Percentiles rank a stretch among this genome's conserved stretches.
Conservation (phyloP, 2,329 filamentous ascomycete genomes). For the Beauveria scarabaeidicola region DNA sequence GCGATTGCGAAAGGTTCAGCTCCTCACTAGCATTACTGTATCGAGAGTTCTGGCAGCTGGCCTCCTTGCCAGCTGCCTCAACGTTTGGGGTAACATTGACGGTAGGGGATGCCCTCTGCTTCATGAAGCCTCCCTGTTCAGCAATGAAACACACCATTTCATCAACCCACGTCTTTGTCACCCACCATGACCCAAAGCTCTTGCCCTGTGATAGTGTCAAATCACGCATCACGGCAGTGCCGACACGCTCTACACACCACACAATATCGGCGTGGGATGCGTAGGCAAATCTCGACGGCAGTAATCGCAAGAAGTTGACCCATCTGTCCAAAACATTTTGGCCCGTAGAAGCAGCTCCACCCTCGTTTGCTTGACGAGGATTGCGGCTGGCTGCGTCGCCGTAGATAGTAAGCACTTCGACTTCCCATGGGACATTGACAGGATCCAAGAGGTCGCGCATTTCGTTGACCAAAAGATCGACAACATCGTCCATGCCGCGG, state of each 20-base stretch:
- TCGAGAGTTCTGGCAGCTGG: constrained; percentile 27
- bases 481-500: constrained; percentile 57
- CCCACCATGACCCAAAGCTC: constrained; percentile 88
- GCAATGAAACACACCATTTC: constrained; percentile 89
- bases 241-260: constrained; percentile 66
- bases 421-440: constrained; percentile 54
- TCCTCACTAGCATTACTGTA: constrained; percentile 40
- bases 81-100: constrained; percentile 23
- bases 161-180: constrained; percentile 90
- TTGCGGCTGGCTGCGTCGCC: constrained; percentile 45
- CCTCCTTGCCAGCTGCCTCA: constrained; percentile 28
- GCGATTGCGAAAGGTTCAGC: constrained; percentile 37
- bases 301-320: constrained; percentile 60
- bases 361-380: constrained; percentile 27
- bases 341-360: constrained; percentile 26
- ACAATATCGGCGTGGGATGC: constrained; percentile 65
- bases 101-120: constrained; percentile 36
- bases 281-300: constrained; percentile 65
- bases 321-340: constrained; percentile 71
- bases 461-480: constrained; percentile 54
- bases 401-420: constrained; percentile 53
- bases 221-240: constrained; percentile 71
- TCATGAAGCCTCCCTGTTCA: constrained; percentile 83
- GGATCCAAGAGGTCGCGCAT: constrained; percentile 65
- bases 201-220: constrained; percentile 69